Evolutionary conservation across 2,329 filamentous ascomycete species (phyloP), one percentile per base, ranked within the genome.

Genomic region (Dendryphion nanum): DNA sequence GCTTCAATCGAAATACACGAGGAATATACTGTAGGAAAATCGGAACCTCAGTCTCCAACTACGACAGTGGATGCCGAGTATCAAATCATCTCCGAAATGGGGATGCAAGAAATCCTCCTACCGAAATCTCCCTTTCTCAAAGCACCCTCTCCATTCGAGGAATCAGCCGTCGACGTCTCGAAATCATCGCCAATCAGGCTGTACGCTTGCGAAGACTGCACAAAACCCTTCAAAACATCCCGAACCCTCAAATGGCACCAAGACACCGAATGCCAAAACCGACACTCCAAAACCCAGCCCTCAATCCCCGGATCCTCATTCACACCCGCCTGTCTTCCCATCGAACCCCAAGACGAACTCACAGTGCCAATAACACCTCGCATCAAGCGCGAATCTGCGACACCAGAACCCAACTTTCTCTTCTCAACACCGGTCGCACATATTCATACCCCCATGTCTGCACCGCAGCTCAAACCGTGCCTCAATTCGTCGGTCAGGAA

Each of bases 321-420:
- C n/a, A n/a, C n/a, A n/a, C n/a, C n/a, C n/a, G n/a, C n/a, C n/a
- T n/a, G n/a, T n/a, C 12, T 38, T 18, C 8, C 39, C 42, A 18
- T 32, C 29, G 18, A 15, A 13, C 21, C 33, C 8, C 20, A 18
- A 4, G 28, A 19, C 10, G 30, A 42, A 18, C 24, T 30, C 12
- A 17, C 37, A 4, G n/a, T 30, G 6, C 28, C 19, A 18, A 30
- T 26, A 30, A 45, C 36, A 1, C 33, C 29, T 6, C 4, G 13
- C 21, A 55, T 59, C 26, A 57, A 58, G 33, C 52, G 45, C 33
- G 57, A 64, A 35, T 38, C 47, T 21, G 36, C 33, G 17, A 51
- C 48, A 3, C 47, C 50, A 0, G 44, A 43, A 12, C 42, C 49
- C 8, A 35, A 32, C 16, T 34, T 51, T 20, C 45, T 50, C 24